Evolutionary conservation across 257 asterid genomes (phyloP), one percentile per base, ranked within the genome.

Genomic region (Jacaranda copaia): DNA sequence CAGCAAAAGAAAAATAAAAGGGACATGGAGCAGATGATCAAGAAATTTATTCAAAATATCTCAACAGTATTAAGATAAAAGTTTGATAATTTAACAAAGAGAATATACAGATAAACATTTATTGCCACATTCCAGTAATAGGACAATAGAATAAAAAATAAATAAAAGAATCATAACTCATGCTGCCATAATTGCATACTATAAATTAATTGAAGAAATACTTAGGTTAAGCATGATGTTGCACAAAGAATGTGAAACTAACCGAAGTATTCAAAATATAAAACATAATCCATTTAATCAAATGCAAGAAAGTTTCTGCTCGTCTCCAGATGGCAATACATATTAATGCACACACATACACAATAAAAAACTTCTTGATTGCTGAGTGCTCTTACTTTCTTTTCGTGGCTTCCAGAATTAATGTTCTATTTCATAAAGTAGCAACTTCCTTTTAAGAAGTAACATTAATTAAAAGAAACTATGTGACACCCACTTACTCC

Each of bases 1-100:
- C 5, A 39, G 18, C n/a, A 57, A 65, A 13, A 68, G 16, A 73
- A 56, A 51, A 72, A 63, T 14, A 48, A 73, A 15, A 66, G 25
- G 59, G 45, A 76, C 14, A 20, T n/a, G 69, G 66, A 3, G 43
- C 62, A 77, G 56, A 13, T 38, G 39, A 55, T 46, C 46, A 52
- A 62, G 14, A 58, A 70, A 39, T 40, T 75, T 57, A 66, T 58
- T 74, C 69, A 52, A 53, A 61, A 1, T 67, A 78, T 57, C 36
- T 35, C 58, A 10, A 63, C 40, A 55, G 76, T 25, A 71, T 53
- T 20, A 20, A 69, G 13, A 42, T 72, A 59, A 57, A 40, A 67
- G 38, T 25, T 52, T 58, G 35, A 38, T 39, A 68, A 43, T 73
- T 52, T 57, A 69, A 73, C 75, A 66, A 71, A 69, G 75, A 61